A percentile compares a stretch with the other conserved stretches of the same genome.
Evolutionary conservation across 768 basidiomycete genomes (phyloP).

Genomic region (Agrocybe pediades): DNA sequence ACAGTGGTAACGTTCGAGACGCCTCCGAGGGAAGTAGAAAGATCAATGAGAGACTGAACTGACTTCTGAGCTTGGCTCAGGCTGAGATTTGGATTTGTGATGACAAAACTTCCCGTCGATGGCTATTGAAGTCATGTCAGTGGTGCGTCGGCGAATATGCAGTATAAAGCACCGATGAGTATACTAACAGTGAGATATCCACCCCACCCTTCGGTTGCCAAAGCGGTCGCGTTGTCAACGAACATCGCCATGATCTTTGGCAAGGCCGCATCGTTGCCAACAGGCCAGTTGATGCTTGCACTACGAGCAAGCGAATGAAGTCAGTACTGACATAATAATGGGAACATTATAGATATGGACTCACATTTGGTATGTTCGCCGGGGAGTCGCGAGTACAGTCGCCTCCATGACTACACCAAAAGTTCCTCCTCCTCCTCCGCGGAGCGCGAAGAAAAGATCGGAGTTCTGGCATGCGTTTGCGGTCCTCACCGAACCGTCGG

Average conservation of each 20-base stretch:
- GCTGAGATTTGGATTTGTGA: constrained; percentile 30
- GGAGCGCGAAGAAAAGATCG: constrained; percentile 59
- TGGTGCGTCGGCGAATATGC: not conserved
- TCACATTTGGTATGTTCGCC: constrained; percentile 20
- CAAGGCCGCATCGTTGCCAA: constrained; percentile 25
- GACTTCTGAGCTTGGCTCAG: constrained; percentile 24
- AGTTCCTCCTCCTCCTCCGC: constrained; percentile 50
- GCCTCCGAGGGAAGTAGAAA: constrained; percentile 20
- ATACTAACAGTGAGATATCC: constrained; percentile 30
- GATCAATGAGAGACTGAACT: constrained; percentile 23
- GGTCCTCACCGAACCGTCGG: constrained; percentile 45
- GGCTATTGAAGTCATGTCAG: constrained; percentile 12
- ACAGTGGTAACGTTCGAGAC: constrained; percentile 23
- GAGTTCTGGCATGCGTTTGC: constrained; percentile 50
- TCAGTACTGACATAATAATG: not conserved
- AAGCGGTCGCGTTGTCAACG: constrained; percentile 38
- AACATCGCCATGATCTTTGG: constrained; percentile 36
- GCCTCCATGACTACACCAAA: constrained; percentile 44
- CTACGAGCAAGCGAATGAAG: constrained; percentile 13
- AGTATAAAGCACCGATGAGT: not conserved
- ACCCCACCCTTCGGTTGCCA: constrained; percentile 52
- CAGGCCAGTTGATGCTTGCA: constrained; percentile 36
- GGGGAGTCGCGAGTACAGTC: constrained; percentile 38
- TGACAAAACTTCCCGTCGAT: constrained; percentile 20
- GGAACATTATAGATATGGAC: not conserved